A percentile compares a stretch with the other conserved stretches of the same genome.
Evolutionary conservation across 306 rosid genomes (phyloP).

Genomic region (Cyamopsis tetragonoloba): DNA sequence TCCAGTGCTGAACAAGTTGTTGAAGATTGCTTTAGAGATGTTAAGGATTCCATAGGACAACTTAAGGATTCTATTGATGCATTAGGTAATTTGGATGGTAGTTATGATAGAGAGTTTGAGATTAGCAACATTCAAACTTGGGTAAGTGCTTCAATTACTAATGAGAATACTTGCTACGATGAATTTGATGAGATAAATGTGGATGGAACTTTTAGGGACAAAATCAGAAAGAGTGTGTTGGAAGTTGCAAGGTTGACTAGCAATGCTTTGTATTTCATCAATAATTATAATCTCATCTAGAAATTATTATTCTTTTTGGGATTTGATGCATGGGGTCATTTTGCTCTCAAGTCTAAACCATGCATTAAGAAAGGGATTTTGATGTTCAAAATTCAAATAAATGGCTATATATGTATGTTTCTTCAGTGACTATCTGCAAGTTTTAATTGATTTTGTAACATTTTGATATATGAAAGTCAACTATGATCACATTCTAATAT

Average conservation of each 20-base stretch:
- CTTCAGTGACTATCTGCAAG: background rate
- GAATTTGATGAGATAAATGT: slow-evolving; percentile 36
- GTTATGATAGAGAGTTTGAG: slow-evolving; percentile 13
- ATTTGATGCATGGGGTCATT: no score
- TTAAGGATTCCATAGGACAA: slow-evolving; percentile 25
- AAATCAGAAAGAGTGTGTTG: slow-evolving; percentile 18
- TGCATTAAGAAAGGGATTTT: background rate
- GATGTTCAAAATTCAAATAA: background rate
- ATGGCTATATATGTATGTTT: no score
- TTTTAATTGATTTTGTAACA: background rate
- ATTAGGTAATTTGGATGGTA: slow-evolving; percentile 13
- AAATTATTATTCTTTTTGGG: no score
- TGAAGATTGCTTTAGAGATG: slow-evolving; percentile 42
- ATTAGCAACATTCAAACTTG: slow-evolving; percentile 40
- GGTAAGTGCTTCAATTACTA: slow-evolving; percentile 43
- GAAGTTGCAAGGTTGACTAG: slow-evolving; percentile 38
- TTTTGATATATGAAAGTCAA: background rate
- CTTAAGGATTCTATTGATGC: slow-evolving; percentile 29
- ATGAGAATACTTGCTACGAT: slow-evolving; percentile 44
- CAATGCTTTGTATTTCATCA: slow-evolving; percentile 50
- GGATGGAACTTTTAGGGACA: slow-evolving; percentile 3
- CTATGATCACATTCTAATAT: background rate
- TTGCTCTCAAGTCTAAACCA: background rate
- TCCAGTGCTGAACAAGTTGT: slow-evolving; percentile 13
- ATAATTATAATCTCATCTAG: no score